Conservation (phyloP, 345 rosid genomes). For the rapeseed (Brassica napus) region Da-Ae NC_063451.1:1323001-1323500, state of each 20-base stretch:
- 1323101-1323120: conserved; percentile 7
- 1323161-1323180: conserved; percentile 7
- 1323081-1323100: conserved; percentile 6
- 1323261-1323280: conserved; percentile 87
- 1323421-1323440: not conserved
- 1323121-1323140: not conserved
- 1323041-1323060: not conserved
- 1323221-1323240: conserved; percentile 95
- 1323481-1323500: not conserved
- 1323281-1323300: conserved; percentile 27
- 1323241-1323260: conserved; percentile 96
- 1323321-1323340: not conserved
- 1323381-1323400: not conserved
- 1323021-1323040: not conserved
- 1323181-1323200: conserved; percentile 34
- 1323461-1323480: not conserved
- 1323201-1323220: conserved; percentile 90
- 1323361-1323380: not conserved
- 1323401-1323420: not conserved
- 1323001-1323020: not conserved
- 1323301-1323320: conserved; percentile 15
- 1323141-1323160: conserved; percentile 14
- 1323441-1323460: not conserved
- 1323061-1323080: not conserved
- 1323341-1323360: not conserved